Base-by-base conservation (phyloP, 176 grass and related monocot species). In the Saccharum spontaneum region DNA sequence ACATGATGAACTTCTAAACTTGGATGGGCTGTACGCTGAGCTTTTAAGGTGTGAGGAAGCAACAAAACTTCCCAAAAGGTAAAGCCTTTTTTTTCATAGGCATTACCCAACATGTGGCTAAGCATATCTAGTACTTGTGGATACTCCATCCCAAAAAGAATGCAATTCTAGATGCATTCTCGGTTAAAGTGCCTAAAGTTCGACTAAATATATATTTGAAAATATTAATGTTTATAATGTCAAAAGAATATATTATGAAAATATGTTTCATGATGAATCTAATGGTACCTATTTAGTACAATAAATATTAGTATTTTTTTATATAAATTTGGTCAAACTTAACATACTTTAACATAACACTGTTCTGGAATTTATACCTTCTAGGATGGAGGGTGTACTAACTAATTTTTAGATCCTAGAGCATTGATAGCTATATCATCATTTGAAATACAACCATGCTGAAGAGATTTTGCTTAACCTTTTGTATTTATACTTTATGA, bases 1-100 rank as follows among this genome's bases (percentile, higher is more conserved):
- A 43, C 97, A 99, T 82, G 94, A 96, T 83, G 97, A 99, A 80
- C 83, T 99, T 72, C 76, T 99, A 49, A 94, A 90, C 79, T 90
- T 96, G 82, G 91, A 96, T 92, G 97, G 94, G 44, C 86, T 99
- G 79, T 99, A 99, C 83, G 91, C 97, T 28, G 97, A 99, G 71
- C 92, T 99, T 85, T 81, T 99, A 67, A 90, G 97, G 83, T 99
- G 97, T 23, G 97, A 99, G 78, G 97, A 99, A 86, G 97, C 97
- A 86, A 92, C 94, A 76, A 99, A 99, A 79, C 93, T 99, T 77
- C 94, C 97, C 52, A 99, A 92, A 87, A 94, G 97, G 97, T 96
- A 90, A 84, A 6, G 45, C 48, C 59, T 31, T 20, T 70, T 33
- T 33, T n/a, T 49, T 17, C 22, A 22, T 85, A 20, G 28, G 77